Evolutionary conservation across 305 asterid genomes (phyloP), one percentile per base, ranked within the genome.

Genomic region (Ajuga reptans): DNA sequence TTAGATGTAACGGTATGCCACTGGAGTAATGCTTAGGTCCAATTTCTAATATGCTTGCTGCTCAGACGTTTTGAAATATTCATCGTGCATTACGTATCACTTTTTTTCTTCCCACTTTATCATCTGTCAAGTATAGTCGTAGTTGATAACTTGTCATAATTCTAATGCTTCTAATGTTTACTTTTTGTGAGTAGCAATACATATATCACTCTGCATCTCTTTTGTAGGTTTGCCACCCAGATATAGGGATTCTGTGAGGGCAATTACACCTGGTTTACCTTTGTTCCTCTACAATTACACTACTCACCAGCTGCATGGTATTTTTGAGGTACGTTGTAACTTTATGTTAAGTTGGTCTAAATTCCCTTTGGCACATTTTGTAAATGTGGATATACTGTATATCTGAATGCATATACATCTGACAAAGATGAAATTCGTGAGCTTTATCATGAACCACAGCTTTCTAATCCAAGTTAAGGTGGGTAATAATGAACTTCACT

Each of bases 231-330:
- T 93, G 78, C 99, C 99, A 50, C 96, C 99, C 29, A 84, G 97
- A 68, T 93, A 90, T 69, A 83, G 91, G 73, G 99, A 93, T 75
- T 89, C 96, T 7, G 99, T 93, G 78, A 85, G 97, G 82, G 97
- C 97, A 71, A 93, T 93, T 64, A 93, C 96, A 11, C 97, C 99
- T 12, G 99, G 97, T 70, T 84, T 93, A 76, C 97, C 97, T 29
- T 76, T 93, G 68, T 93, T 93, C 76, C 97, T 93, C 69, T 93
- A 93, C 78, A 93, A 90, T 55, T 93, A 89, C 71, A 93, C 99
- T 66, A 90, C 96, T 77, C 96, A 90, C 76, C 99, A 89, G 83
- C 71, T 93, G 91, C 96, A 90, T 78, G 99, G 99, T 17, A 87
- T 87, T 64, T 93, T 89, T 69, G 97, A 93, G 96, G 98, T 85